Percentiles rank a stretch among this genome's conserved stretches.
Evolutionary conservation across 148 eudicot species (phyloP).

Genomic region (Drosera capensis): DNA sequence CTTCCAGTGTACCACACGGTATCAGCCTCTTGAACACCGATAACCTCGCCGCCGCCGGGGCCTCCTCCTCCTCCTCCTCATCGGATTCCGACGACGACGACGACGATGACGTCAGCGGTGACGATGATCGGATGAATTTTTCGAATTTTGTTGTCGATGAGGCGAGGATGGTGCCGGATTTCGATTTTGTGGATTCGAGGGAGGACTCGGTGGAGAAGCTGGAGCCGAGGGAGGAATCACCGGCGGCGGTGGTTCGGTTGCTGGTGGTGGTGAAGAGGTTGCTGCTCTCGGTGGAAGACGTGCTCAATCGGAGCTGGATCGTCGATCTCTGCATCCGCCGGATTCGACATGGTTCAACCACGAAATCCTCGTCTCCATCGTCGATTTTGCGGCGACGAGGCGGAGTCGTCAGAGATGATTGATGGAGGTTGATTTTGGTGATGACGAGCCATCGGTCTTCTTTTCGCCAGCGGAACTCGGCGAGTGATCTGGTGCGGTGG

Average conservation of each 20-base stretch:
- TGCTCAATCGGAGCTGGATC: constrained; percentile 16
- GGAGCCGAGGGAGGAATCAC: constrained; percentile 33
- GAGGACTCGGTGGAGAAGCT: constrained; percentile 33
- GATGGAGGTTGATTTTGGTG: constrained; percentile 19
- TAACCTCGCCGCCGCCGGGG: constrained; percentile 47
- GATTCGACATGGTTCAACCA: constrained; percentile 18
- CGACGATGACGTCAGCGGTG: background rate
- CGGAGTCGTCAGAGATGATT: constrained; percentile 9
- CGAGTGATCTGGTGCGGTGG: constrained; percentile 5
- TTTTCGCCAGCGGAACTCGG: constrained; percentile 25
- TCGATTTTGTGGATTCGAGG: too few species aligned
- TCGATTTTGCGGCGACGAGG: constrained; percentile 50
- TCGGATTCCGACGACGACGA: constrained; percentile 9
- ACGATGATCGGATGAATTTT: background rate
- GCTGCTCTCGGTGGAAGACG: constrained; percentile 25
- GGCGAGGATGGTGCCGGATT: constrained; percentile 11
- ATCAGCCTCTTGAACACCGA: constrained; percentile 65
- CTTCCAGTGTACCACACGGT: constrained; percentile 53
- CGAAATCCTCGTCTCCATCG: constrained; percentile 17
- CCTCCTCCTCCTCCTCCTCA: constrained; percentile 34
- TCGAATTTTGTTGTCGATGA: background rate
- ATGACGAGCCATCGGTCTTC: constrained; percentile 52
- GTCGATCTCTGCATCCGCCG: constrained; percentile 17
- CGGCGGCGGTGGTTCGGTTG: constrained; percentile 30
- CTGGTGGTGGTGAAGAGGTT: constrained; percentile 29